phyloP scores from a whole-genome alignment of 2,329 filamentous ascomycete genomes.

The Trichoderma koningii region DNA sequence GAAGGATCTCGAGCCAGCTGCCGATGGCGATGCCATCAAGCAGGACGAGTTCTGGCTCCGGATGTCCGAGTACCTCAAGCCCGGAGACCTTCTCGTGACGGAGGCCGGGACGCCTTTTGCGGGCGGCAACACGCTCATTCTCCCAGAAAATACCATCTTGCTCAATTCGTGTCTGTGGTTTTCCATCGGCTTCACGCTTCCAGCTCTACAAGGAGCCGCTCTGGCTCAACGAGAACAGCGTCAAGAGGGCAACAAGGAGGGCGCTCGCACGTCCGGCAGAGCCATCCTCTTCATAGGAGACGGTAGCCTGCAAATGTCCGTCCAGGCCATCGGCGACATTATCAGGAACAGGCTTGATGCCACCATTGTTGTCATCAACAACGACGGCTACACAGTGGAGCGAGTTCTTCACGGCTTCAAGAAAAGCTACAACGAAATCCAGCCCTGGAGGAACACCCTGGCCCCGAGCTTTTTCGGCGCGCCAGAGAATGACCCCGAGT shows the following conservation, averaged over 20 bases:
- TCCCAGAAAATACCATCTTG: conserved; percentile 51
- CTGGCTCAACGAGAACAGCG: conserved; percentile 53
- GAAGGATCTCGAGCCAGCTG: neutral
- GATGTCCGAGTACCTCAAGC: conserved; percentile 49
- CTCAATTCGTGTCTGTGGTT: conserved; percentile 59
- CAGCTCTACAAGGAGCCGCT: conserved; percentile 57
- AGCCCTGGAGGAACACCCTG: conserved; percentile 54
- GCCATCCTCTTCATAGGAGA: conserved; percentile 64
- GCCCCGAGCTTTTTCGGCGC: conserved; percentile 53
- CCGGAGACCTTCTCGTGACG: conserved; percentile 57
- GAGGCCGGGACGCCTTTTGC: conserved; percentile 61
- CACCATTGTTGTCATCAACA: conserved; percentile 58
- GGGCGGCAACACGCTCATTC: conserved; percentile 53
- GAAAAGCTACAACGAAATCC: conserved; percentile 57
- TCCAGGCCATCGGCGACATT: conserved; percentile 66
- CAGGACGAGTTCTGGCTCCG: conserved; percentile 53
- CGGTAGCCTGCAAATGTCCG: conserved; percentile 67
- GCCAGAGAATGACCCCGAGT: conserved; percentile 36
- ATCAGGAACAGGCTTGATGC: conserved; percentile 55
- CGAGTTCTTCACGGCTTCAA: conserved; percentile 57
- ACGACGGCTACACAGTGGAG: conserved; percentile 62
- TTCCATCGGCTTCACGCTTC: conserved; percentile 63
- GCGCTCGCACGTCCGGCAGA: conserved; percentile 29
- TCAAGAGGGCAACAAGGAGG: neutral
- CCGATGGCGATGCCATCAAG: conserved; percentile 43